These are phyloP conservation scores for Blastocystis sp. DNA, from an alignment of 352 stramenopile species.

Conservation along the genomic window DNA sequence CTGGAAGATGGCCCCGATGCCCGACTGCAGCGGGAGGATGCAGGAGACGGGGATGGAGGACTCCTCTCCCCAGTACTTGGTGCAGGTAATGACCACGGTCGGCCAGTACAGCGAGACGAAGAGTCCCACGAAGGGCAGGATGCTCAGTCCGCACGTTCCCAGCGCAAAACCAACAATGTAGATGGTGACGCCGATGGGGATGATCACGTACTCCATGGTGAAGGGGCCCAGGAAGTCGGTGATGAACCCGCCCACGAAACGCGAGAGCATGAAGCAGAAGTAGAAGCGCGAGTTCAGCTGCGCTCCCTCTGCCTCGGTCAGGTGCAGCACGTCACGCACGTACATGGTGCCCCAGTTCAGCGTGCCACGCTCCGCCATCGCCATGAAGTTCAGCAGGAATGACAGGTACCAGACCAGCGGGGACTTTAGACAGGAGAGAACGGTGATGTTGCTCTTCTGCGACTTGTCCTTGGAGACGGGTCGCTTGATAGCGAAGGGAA, in stretches of 20 bases:
- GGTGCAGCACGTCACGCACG: constrained; percentile 35
- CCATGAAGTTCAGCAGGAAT: constrained; percentile 21
- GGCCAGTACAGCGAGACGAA: constrained; percentile 54
- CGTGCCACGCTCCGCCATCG: constrained; percentile 32
- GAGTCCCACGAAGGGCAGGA: constrained; percentile 14
- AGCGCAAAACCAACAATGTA: constrained; percentile 27
- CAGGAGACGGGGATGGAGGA: background rate
- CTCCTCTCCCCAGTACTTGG: constrained; percentile 27
- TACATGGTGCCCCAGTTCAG: constrained; percentile 52
- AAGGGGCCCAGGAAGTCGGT: constrained; percentile 33
- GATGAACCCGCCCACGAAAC: constrained; percentile 49
- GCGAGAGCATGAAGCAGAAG: constrained; percentile 42
- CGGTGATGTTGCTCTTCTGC: background rate
- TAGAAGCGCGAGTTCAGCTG: constrained; percentile 44
- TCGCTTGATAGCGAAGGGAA: constrained; percentile 39
- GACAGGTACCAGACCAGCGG: constrained; percentile 42
- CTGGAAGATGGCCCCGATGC: background rate
- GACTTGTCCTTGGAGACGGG: background rate
- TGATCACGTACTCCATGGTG: constrained; percentile 52
- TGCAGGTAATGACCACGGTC: background rate
- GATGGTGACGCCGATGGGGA: background rate
- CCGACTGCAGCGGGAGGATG: constrained; percentile 7
- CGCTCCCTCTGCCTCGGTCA: constrained; percentile 1
- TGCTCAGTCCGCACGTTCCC: background rate
- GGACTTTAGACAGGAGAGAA: background rate